Base-by-base conservation (phyloP, 2,329 filamentous ascomycete genomes). In the Neopestalotiopsis sp. region DNA sequence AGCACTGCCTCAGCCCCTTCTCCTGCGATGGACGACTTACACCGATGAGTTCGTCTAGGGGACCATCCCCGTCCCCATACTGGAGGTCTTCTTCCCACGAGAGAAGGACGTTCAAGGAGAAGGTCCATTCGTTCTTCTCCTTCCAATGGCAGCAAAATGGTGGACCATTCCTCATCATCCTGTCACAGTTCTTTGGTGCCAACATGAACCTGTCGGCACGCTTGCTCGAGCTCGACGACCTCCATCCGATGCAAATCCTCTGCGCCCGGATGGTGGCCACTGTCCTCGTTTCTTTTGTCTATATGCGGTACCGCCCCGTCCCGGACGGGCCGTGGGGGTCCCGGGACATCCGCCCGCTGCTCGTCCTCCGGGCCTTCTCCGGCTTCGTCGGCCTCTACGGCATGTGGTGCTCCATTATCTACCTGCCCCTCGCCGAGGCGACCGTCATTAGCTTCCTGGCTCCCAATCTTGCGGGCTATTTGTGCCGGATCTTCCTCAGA, bases 391-490 rank as follows among this genome's bases (percentile, higher is more conserved):
- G 93, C 12, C 91, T 97, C 4, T 95, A 91, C 77, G 92, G 92
- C 45, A 88, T 96, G 81, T 97, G 84, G 85, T 86, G 82, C 71
- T 86, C 83, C 12, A 86, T 86, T 68, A 87, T 93, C 76, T 97
- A 97, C 74, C 87, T 97, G 3, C 93, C 94, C 0, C 86, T 97
- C 2, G 92, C 94, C 17, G 94, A 97, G 78, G 94, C 94, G 2
- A 96, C 93, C 0, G 94, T 97, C 42, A 91, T 98, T 66, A 96
- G 94, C 9, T 98, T 97, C 77, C 86, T 97, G 5, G 89, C 92
- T 0, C 95, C 95, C 0, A 91, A 91, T 14, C 85, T 97, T 5
- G 89, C 93, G 24, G 94, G 93, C 68, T 94, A 95, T 82, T 87
- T 92, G 20, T 97, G 94, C 78, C 94, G 92, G 45, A 83, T 94